These are phyloP conservation scores for Irineochytrium annulatum DNA, from an alignment of 192 early-diverging fungal genomes.

Conservation along the genomic window DNA sequence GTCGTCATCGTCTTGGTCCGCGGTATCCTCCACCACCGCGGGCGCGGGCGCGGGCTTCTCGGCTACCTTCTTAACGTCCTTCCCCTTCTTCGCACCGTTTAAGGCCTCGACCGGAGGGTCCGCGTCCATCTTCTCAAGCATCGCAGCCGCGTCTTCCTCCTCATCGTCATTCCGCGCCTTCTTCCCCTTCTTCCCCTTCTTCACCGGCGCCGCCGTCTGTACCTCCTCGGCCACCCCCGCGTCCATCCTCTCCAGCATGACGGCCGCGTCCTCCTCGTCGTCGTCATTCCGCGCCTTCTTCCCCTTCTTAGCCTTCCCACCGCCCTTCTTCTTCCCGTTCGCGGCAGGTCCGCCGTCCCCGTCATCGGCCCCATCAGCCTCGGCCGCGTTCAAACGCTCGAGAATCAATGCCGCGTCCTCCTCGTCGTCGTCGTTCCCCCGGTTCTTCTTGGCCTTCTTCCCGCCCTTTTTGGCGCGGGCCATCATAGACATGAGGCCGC, in stretches of 20 bases:
- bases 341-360: conserved; percentile 52
- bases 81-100: conserved; percentile 22
- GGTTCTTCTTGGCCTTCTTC: conserved; percentile 38
- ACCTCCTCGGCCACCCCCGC: conserved; percentile 11
- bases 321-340: conserved; percentile 63
- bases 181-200: conserved; percentile 33
- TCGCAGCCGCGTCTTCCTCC: conserved; percentile 46
- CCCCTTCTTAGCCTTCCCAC: conserved; percentile 12
- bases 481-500: conserved; percentile 62
- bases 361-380: conserved; percentile 55
- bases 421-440: conserved; percentile 34
- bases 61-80: conserved; percentile 8
- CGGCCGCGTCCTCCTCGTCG: conserved; percentile 33
- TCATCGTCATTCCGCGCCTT: conserved; percentile 46
- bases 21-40: conserved; percentile 18
- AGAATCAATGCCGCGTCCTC: conserved; percentile 45
- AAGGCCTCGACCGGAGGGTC: conserved; percentile 16
- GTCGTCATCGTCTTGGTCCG: conserved; percentile 34
- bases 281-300: conserved; percentile 21
- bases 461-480: conserved; percentile 36
- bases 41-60: conserved; percentile 18
- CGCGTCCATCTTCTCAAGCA: conserved; percentile 40
- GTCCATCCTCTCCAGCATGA: conserved; percentile 28
- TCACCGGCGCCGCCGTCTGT: conserved; percentile 1
- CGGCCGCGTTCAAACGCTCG: conserved; percentile 31